Evolutionary conservation across 495 filamentous ascomycete species (phyloP), one percentile per base, ranked within the genome.

Genomic region (Xylaria acuta): DNA sequence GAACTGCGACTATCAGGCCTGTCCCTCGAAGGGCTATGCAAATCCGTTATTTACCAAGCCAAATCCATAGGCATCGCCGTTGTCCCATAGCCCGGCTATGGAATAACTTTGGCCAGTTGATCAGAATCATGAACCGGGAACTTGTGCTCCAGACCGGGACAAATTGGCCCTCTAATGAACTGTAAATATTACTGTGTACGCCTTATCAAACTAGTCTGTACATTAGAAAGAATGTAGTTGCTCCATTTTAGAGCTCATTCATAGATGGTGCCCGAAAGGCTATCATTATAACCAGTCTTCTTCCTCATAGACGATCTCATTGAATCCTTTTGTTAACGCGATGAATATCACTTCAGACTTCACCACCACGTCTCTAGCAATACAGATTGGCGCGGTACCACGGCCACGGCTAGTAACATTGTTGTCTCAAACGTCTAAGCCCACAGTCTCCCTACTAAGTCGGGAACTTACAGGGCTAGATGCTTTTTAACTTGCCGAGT

Each of bases 1-100:
- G 96, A 99, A 84, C 84, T 90, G 66, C 85, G 96, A 68, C 84
- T 98, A 74, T 92, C 91, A 11, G 95, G 93, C 47, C 79, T 97
- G 80, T 86, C 89, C 58, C 78, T 98, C 73, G 88, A 95, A 83
- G 93, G 94, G 1, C 74, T 99, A 62, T 94, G 92, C 81, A 93
- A 90, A 86, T 91, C 90, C 77, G 88, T 99, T 72, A 92, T 99
- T 74, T 90, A 88, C 66, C 93, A 97, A 82, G 93, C 94, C 76
- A 95, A 90, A 83, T 95, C 93, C 30, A 91, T 97, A 74, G 96
- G 97, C 27, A 89, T 99, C 65, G 86, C 90, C 58, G 90, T 99
- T 64, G 85, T 93, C 51, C 88, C 92, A 67, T 99, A 77, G 78
- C 27, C 12, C 27, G 5, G 38, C 40, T 36, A 49, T 36, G 70